Evolutionary conservation across 208 protist genomes (phyloP), one percentile per base, ranked within the genome.

Genomic region (Strigomonas galati): DNA sequence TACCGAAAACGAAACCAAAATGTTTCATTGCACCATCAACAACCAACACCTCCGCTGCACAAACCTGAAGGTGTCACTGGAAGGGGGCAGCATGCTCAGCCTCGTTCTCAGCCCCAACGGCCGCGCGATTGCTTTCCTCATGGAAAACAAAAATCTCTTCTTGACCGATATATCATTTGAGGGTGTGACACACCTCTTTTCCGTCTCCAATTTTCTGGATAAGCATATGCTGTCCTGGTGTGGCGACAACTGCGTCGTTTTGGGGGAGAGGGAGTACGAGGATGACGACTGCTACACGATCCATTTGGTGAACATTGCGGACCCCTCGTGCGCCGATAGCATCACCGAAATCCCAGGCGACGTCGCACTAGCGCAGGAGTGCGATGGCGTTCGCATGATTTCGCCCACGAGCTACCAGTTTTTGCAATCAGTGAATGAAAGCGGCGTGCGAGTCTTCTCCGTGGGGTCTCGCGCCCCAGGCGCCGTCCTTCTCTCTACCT

Each of bases 381-480:
- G 59, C 23, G 87, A 94, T 71, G 87, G 87, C 15, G 65, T 81
- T 30, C 80, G 81, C 43, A 71, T 87, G 21, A 51, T 91, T 17
- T 82, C 77, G 24, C 64, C 43, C n/a, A 52, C 72, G 5, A 54
- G 55, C n/a, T 78, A 88, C 46, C 84, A 78, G 56, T 88, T 94
- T 80, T 55, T 94, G 63, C 84, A 94, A 57, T 72, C 82, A 0
- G 78, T 86, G 15, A 52, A 78, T 14, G 67, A 26, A 21, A 70
- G 80, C 23, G 78, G 62, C 24, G 75, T 74, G 60, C 84, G 74
- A 40, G 82, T 94, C 62, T 94, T 94, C 72, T 82, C 84, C 43
- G 76, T 87, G 0, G 84, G 80, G 5, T 91, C 87, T 4, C 73
- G 80, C 9, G 75, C 81, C 4, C 68, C 72, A 37, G 78, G 78